phyloP scores from a whole-genome alignment of 208 protist genomes.

The Acanthamoeba triangularis region DNA sequence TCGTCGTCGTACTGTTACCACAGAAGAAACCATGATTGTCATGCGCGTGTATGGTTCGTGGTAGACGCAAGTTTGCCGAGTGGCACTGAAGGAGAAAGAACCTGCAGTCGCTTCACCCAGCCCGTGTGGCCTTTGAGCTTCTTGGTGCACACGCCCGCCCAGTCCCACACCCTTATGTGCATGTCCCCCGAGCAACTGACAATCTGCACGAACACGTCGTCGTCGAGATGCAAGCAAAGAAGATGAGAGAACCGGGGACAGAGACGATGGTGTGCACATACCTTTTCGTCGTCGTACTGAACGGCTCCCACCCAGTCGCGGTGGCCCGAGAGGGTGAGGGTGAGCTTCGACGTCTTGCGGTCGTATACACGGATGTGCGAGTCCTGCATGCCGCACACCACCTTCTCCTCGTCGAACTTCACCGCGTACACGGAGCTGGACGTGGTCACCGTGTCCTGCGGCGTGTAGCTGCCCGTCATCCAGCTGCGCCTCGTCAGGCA shows the following conservation, averaged over 20 bases:
- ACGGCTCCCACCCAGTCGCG: constrained; percentile 74
- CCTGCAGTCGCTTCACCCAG: constrained; percentile 75
- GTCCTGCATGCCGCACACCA: constrained; percentile 69
- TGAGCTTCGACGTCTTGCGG: background rate
- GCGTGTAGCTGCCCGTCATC: background rate
- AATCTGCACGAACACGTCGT: background rate
- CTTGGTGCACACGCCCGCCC: constrained; percentile 32
- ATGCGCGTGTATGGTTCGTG: background rate
- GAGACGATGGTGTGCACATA: background rate
- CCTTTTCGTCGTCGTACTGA: constrained; percentile 76
- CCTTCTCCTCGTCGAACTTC: constrained; percentile 69
- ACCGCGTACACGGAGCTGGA: constrained; percentile 59
- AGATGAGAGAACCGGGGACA: background rate
- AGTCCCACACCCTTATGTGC: constrained; percentile 51
- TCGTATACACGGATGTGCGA: constrained; percentile 62
- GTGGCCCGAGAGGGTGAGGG: constrained; percentile 15
- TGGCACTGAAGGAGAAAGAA: background rate
- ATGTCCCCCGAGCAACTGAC: constrained; percentile 71
- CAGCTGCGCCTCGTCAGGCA: constrained; percentile 25
- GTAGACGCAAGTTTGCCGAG: background rate
- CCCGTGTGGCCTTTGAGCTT: constrained; percentile 75
- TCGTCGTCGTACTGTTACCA: constrained; percentile 56
- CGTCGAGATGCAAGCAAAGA: background rate
- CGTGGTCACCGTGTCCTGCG: background rate
- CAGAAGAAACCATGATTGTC: background rate